Conservation (phyloP, 441 rosid species). For the Breynia disticha region DNA sequence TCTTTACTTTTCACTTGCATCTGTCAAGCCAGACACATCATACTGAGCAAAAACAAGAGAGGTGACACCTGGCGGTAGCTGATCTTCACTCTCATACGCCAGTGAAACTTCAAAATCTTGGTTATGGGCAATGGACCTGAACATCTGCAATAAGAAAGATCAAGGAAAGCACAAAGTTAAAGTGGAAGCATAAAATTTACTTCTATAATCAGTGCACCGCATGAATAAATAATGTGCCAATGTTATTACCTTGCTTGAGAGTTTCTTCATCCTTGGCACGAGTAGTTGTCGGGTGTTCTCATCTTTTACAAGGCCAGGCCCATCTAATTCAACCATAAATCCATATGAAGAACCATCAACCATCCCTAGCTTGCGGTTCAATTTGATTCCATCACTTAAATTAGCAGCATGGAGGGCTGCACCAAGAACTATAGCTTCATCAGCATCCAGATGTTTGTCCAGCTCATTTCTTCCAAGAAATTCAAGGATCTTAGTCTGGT, state of each 20-base stretch:
- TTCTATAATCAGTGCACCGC: neutral
- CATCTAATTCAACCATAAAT: constrained; percentile 58
- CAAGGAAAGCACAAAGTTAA: constrained; percentile 11
- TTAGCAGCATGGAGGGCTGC: constrained; percentile 86
- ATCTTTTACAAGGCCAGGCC: constrained; percentile 60
- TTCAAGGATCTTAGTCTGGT: constrained; percentile 84
- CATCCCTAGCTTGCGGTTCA: constrained; percentile 90
- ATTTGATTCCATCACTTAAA: constrained; percentile 93
- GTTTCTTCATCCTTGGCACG: constrained; percentile 87
- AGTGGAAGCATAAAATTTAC: constrained; percentile 1
- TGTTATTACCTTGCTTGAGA: constrained; percentile 76
- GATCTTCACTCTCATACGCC: constrained; percentile 60
- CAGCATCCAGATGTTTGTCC: constrained; percentile 96
- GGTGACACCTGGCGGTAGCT: constrained; percentile 63
- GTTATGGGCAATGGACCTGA: constrained; percentile 60
- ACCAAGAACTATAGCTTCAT: constrained; percentile 95
- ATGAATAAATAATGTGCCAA: neutral
- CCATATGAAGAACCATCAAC: constrained; percentile 93
- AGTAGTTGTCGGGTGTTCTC: constrained; percentile 61
- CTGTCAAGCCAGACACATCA: constrained; percentile 73
- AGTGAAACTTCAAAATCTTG: constrained; percentile 92
- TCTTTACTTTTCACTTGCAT: constrained; percentile 73
- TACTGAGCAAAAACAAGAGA: constrained; percentile 74
- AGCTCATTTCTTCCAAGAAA: constrained; percentile 80
- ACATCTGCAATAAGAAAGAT: constrained; percentile 52